Evolutionary conservation across 306 rosid genomes (phyloP), one percentile per base, ranked within the genome.

Genomic region (Quercus robur): DNA sequence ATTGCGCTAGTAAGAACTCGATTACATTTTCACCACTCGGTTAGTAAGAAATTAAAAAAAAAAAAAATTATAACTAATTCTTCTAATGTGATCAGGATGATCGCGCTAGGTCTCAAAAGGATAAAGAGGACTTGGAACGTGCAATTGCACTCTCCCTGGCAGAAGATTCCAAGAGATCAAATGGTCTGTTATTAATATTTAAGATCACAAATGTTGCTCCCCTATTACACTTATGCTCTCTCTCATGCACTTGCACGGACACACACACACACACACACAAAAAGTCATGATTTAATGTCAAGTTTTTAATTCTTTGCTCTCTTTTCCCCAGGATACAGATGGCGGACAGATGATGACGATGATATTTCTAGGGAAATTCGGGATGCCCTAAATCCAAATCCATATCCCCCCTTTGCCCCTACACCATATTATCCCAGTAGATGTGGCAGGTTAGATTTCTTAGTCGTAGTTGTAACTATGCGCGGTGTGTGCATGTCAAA

Each of bases 111-210:
- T 77, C 94, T 62, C 93, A 77, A 76, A 93, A 91, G 85, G 99
- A 91, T 75, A 91, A 88, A 79, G 94, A 90, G 26, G 97, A 91
- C 72, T 77, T 87, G 6, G 98, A 91, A 70, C 97, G 74, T 82
- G 93, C 94, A 35, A 86, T 87, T 81, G 84, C 92, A 30, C 91
- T 85, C 74, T 91, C 99, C 77, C 73, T 88, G 56, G 85, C 84
- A 21, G 98, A 93, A 73, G 97, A 91, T 90, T 79, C 73, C 49
- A 91, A 89, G 86, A 87, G 82, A 79, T 91, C 89, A 75, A 86
- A 85, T 18, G 89, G 97, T 91, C 79, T 62, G 81, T 76, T 56
- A 68, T 56, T 44, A 44, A 73, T 75, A 23, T 75, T 75, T 66
- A 33, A 52, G 63, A 75, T 58, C 28, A 18, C 6, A 10, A 35